Percentiles rank a stretch among this genome's conserved stretches.
Conservation (phyloP, 2,329 filamentous ascomycete species). For the Aureobasidium lini region DNA sequence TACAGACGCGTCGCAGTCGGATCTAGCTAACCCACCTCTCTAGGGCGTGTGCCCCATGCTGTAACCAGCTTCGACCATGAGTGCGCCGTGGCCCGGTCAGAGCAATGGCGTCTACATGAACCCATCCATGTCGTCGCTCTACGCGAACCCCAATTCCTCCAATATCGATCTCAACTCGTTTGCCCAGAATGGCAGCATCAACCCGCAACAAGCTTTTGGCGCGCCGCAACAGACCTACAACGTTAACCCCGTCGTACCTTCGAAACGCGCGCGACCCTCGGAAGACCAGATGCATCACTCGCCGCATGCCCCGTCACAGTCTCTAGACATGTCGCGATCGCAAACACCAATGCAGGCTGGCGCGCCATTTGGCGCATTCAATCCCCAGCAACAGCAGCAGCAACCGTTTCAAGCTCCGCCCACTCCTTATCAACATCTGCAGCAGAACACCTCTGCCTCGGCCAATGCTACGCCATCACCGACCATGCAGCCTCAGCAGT, state of each 20-base stretch:
- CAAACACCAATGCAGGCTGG: conserved; percentile 60
- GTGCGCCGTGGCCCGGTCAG: conserved; percentile 16
- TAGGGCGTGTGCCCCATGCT: conserved; percentile 14
- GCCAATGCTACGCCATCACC: conserved; percentile 85
- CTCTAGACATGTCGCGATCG: conserved; percentile 57
- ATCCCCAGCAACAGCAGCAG: conserved; percentile 46
- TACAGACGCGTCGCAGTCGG: conserved; percentile 9
- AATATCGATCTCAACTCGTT: conserved; percentile 37
- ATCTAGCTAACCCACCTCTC: neutral
- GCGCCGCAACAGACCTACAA: conserved; percentile 62
- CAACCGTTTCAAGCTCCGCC: conserved; percentile 56
- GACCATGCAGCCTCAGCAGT: conserved; percentile 76
- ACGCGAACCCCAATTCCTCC: conserved; percentile 18
- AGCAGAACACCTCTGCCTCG: conserved; percentile 71
- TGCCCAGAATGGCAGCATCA: conserved; percentile 69
- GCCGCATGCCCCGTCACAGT: conserved; percentile 1
- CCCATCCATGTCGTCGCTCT: conserved; percentile 17
- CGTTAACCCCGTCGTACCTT: conserved; percentile 78
- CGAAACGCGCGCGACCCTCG: conserved; percentile 73
- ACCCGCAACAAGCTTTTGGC: conserved; percentile 70
- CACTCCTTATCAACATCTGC: conserved; percentile 72
- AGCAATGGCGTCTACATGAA: conserved; percentile 19
- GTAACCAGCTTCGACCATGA: conserved; percentile 17
- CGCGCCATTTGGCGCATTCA: conserved; percentile 13
- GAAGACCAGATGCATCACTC: conserved; percentile 63